A percentile compares a stretch with the other conserved stretches of the same genome.
phyloP scores from a whole-genome alignment of 768 basidiomycete species.

The Imleria badia region DNA sequence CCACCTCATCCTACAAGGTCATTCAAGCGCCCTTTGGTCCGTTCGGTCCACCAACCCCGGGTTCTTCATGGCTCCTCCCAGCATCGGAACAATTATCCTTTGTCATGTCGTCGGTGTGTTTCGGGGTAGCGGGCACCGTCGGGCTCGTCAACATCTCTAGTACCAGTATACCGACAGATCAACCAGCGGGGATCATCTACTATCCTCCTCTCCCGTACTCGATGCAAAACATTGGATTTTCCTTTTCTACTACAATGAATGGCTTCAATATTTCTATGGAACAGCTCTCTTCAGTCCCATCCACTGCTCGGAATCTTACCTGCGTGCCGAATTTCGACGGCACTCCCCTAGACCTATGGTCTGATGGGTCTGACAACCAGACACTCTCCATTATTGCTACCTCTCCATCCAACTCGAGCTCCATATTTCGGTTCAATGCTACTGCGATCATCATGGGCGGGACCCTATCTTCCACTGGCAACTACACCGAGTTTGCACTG shows the following conservation, averaged over 20 bases:
- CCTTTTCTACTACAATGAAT: constrained; percentile 7
- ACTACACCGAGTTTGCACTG: constrained; percentile 8
- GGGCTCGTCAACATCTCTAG: constrained; percentile 11
- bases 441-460: constrained; percentile 7
- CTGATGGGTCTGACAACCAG: constrained; percentile 3
- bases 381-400: constrained; percentile 5
- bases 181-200: neutral
- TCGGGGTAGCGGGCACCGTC: neutral
- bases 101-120: constrained; percentile 3
- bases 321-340: neutral
- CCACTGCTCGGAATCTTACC: constrained; percentile 7
- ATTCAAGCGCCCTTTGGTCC: constrained; percentile 1
- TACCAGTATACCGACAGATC: neutral
- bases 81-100: constrained; percentile 3
- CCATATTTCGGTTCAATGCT: constrained; percentile 9
- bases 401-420: neutral
- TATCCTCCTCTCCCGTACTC: constrained; percentile 11
- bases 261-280: constrained; percentile 18
- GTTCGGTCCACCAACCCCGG: neutral
- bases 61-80: neutral
- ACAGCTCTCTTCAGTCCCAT: constrained; percentile 8
- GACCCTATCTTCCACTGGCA: constrained; percentile 5
- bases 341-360: neutral
- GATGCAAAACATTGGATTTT: neutral
- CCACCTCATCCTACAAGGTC: fast-evolving